Evolutionary conservation across 2,329 filamentous ascomycete species (phyloP).

Genomic region (Pseudocercospora fijiensis): DNA sequence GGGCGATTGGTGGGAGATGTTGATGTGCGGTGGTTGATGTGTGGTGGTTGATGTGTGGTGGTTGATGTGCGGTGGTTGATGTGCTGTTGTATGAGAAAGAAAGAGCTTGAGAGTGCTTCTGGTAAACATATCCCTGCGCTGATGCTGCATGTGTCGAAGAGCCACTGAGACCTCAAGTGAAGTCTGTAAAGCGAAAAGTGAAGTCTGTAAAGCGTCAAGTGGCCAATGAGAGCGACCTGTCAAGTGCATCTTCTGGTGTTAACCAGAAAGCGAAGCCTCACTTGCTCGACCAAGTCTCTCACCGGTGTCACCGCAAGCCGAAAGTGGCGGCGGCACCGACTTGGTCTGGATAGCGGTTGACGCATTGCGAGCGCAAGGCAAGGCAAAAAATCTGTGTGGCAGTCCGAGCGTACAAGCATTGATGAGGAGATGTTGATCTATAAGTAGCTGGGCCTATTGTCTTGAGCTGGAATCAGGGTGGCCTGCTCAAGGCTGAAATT

Average conservation of each 20-base stretch:
- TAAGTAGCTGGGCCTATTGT: too few species aligned
- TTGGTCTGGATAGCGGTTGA: background rate
- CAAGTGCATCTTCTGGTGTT: background rate
- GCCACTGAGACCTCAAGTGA: background rate
- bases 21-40: too few species aligned
- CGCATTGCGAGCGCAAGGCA: background rate
- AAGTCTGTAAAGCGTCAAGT: background rate
- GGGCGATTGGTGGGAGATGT: background rate
- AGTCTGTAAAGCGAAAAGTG: background rate
- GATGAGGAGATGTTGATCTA: background rate
- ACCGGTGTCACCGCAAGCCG: background rate
- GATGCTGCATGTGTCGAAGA: background rate
- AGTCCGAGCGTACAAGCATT: background rate
- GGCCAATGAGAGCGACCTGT: background rate
- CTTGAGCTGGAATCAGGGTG: too few species aligned
- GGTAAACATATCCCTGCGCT: background rate
- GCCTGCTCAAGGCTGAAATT: too few species aligned
- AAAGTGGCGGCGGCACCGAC: background rate
- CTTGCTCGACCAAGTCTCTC: background rate
- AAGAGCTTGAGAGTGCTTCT: background rate
- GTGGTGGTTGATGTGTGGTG: background rate
- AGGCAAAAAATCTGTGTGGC: background rate
- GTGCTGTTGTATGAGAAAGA: background rate
- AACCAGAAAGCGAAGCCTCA: background rate
- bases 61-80: background rate